Base-by-base conservation (phyloP, 2,329 filamentous ascomycete genomes). In the Talaromyces islandicus region DNA sequence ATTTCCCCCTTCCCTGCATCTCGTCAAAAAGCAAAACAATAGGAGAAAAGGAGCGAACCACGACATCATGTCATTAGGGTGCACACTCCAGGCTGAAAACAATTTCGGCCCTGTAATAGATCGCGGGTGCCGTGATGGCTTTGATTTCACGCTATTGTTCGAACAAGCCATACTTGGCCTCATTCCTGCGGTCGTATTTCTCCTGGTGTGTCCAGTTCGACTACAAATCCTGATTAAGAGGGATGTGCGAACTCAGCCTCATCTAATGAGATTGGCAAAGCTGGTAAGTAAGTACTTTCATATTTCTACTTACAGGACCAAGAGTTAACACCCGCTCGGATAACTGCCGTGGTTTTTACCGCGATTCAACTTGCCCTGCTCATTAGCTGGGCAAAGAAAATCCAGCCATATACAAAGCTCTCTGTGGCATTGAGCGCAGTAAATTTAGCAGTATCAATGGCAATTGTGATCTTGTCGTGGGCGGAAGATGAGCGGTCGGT, bases 61-160 rank as follows among this genome's bases (percentile, higher is more conserved):
- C 48, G 14, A 17, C 21, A 29, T 25, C 48, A 58, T 56, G 53
- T 2, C 53, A 32, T 24, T 46, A 27, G n/a, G 41, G 19, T 60
- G 52, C 53, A 51, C 52, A 38, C 54, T 54, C 19, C 50, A 29
- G 14, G 60, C 64, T 25, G 65, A 71, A 46, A 64, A 71, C 54
- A 52, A 54, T 14, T 72, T 72, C 48, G 70, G 70, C 19, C 70
- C 70, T 51, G 60, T 59, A 12, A 64, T 71, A n/a, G 54, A 60
- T 43, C 7, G 50, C 17, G 60, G 61, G 17, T 72, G 67, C 58
- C 64, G 62, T 50, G 60, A 66, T 63, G 66, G 66, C 21, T 71
- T 70, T 59, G 70, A 72, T 53, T 72, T 72, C 56, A 72, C 70
- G 4, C 63, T 71, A 17, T 58, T 70, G 4, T 72, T 72, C 38